Conservation (phyloP, 2,329 filamentous ascomycete species). For the Colletotrichum cordylinicola region DNA sequence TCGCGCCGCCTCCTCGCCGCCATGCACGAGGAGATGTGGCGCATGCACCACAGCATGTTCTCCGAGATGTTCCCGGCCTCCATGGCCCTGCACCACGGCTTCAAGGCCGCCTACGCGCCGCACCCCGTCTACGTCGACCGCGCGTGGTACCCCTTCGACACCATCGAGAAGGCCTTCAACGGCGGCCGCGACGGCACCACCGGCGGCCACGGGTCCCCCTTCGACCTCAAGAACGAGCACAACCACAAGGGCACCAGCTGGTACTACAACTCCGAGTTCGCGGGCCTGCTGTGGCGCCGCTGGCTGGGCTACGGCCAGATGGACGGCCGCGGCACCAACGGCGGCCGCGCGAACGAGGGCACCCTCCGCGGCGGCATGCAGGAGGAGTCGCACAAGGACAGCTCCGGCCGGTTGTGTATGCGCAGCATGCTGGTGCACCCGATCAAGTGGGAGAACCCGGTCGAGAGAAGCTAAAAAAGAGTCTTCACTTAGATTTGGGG, state of each 20-base stretch:
- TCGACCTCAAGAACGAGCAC: constrained; percentile 74
- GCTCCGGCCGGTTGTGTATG: constrained; percentile 75
- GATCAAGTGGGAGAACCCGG: constrained; percentile 70
- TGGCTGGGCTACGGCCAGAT: constrained; percentile 72
- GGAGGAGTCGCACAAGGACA: constrained; percentile 49
- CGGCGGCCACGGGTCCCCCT: constrained; percentile 70
- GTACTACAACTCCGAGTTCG: constrained; percentile 85
- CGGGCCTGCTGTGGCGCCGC: constrained; percentile 76
- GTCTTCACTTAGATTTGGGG: too few species aligned
- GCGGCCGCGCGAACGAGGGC: constrained; percentile 54
- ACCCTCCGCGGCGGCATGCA: constrained; percentile 55
- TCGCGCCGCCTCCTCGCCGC: constrained; percentile 69
- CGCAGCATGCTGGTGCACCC: constrained; percentile 83
- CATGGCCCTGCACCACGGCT: constrained; percentile 75
- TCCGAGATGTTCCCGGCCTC: constrained; percentile 80
- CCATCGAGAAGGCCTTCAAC: constrained; percentile 81
- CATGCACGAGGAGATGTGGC: constrained; percentile 78
- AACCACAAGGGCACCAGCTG: constrained; percentile 84
- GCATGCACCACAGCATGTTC: constrained; percentile 74
- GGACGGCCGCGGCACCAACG: constrained; percentile 54
- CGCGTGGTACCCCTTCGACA: constrained; percentile 70
- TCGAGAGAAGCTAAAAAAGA: constrained; percentile 35
- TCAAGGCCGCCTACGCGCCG: constrained; percentile 81
- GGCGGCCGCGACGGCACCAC: constrained; percentile 71
- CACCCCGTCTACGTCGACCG: constrained; percentile 84